Percentiles rank a stretch among this genome's conserved stretches.
phyloP scores from a whole-genome alignment of 2,329 filamentous ascomycete species.

The Apiospora rasikravindrae region DNA sequence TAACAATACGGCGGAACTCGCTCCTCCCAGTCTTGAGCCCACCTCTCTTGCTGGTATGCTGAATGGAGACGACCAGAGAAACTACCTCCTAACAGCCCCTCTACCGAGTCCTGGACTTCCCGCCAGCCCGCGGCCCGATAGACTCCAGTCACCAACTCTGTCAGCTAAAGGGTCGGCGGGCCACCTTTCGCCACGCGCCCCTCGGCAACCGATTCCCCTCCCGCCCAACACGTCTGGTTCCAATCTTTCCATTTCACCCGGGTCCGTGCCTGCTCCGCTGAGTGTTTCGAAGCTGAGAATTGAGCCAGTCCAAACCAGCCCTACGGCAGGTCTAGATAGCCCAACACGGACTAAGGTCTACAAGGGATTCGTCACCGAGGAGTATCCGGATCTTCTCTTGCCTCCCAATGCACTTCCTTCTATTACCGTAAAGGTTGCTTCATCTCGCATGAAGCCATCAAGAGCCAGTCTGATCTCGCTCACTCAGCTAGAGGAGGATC shows the following conservation, averaged over 20 bases:
- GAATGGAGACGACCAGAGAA: constrained; percentile 41
- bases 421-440: constrained; percentile 85
- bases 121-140: constrained; percentile 62
- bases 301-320: constrained; percentile 35
- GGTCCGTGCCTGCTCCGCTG: constrained; percentile 44
- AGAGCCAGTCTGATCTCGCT: constrained; percentile 82
- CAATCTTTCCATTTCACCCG: constrained; percentile 65
- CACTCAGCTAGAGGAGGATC: constrained; percentile 85
- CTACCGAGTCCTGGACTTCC: constrained; percentile 66
- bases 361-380: constrained; percentile 79
- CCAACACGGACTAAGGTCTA: constrained; percentile 63
- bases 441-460: constrained; percentile 92
- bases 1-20: not conserved
- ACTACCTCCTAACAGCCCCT: constrained; percentile 45
- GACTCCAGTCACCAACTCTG: constrained; percentile 68
- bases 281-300: constrained; percentile 43
- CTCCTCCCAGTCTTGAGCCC: constrained; percentile 31
- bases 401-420: constrained; percentile 88
- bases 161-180: constrained; percentile 56
- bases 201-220: constrained; percentile 74
- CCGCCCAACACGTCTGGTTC: constrained; percentile 64
- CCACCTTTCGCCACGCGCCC: constrained; percentile 73
- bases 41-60: constrained; percentile 61
- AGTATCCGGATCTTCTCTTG: constrained; percentile 84
- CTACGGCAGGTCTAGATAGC: constrained; percentile 42